Evolutionary conservation across 2,329 filamentous ascomycete genomes (phyloP).

Genomic region (Beauveria bassiana): DNA sequence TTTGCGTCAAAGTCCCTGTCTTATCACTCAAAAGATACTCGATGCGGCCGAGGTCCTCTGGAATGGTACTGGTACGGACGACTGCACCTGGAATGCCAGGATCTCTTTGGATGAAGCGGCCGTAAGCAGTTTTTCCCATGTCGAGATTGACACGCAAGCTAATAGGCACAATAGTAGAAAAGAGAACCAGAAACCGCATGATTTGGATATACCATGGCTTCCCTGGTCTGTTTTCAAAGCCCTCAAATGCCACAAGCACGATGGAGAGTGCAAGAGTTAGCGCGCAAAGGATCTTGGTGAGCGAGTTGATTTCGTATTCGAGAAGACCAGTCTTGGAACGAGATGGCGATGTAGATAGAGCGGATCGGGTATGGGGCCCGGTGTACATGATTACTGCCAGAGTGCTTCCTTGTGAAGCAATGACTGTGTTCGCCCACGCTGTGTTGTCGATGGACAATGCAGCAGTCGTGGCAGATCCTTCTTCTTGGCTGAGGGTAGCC

Average conservation of each 20-base stretch:
- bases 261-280: constrained; percentile 82
- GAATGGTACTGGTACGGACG: constrained; percentile 93
- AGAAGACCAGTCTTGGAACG: constrained; percentile 89
- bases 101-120: constrained; percentile 89
- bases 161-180: constrained; percentile 98
- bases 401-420: constrained; percentile 85
- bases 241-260: constrained; percentile 78
- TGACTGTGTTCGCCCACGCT: constrained; percentile 95
- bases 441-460: constrained; percentile 93
- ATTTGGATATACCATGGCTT: constrained; percentile 91
- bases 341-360: constrained; percentile 83
- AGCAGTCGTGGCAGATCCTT: constrained; percentile 45
- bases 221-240: constrained; percentile 60
- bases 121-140: constrained; percentile 94
- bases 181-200: constrained; percentile 94
- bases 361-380: constrained; percentile 86
- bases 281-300: constrained; percentile 92
- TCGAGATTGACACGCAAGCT: constrained; percentile 94
- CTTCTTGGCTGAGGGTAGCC: constrained; percentile 24
- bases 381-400: constrained; percentile 91
- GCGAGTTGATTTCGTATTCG: constrained; percentile 92
- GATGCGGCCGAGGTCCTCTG: constrained; percentile 89
- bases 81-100: constrained; percentile 84
- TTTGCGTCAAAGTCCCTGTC: constrained; percentile 95
- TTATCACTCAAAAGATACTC: constrained; percentile 97